Evolutionary conservation across 2,329 filamentous ascomycete genomes (phyloP), one percentile per base, ranked within the genome.

Genomic region (Ceratocystis harringtonii): DNA sequence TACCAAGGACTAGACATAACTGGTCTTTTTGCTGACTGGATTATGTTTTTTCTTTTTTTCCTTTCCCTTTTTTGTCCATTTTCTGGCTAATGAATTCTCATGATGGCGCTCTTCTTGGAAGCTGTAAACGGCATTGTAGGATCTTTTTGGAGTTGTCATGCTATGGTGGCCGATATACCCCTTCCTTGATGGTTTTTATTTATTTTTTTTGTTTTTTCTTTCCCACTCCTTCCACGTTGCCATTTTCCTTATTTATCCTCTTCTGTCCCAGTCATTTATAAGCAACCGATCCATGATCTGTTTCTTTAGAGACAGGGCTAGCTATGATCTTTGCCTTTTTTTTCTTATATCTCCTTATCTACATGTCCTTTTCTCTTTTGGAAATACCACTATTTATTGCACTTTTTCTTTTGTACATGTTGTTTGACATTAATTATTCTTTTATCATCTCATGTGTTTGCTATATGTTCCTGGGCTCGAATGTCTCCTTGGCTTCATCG

Each of bases 1-100:
- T 63, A 79, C 82, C 36, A 78, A 77, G 69, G 80, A 81, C 69
- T 78, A 71, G 73, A 43, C 52, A n/a, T 32, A 10, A 19, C 6
- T 5, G 15, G 52, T 25, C 19, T 52, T 15, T 41, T 41, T 41
- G 36, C 8, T 41, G 36, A 41, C 36, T 41, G 22, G 36, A 41
- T 4, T 41, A 5, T 50, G 69, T 63, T 41, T 6, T 62, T 55
- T 8, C 30, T 25, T 7, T 50, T 3, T 48, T 36, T 66, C 50
- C 19, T 30, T 52, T 63, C 43, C 57, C 22, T 48, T 65, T 65
- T 64, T 58, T 28, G 19, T 58, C 10, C 8, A 6, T 44, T 44
- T 44, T 64, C 44, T 19, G 22, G 50, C 41, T 62, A 30, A 60
- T 61, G 36, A 48, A 41, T 61, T 65, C 41, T 62, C 36, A 62